Evolutionary conservation across 768 basidiomycete genomes (phyloP), one percentile per base, ranked within the genome.

Genomic region (Phaeotremella skinneri): DNA sequence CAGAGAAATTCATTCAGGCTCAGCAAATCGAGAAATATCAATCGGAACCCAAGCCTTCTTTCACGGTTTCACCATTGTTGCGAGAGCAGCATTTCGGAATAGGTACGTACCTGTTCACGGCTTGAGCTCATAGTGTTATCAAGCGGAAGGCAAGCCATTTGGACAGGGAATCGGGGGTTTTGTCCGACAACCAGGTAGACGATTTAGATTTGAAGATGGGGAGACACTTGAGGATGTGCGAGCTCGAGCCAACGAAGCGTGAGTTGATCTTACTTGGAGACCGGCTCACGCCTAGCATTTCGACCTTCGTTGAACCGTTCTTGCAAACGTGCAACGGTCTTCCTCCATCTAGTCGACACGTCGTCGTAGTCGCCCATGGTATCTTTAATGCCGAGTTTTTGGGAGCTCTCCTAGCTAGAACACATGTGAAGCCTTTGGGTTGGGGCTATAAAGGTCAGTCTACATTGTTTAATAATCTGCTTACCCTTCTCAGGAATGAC

Each of bases 61-160:
- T 79, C 41, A 76, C 74, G 4, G 57, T 70, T 20, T 69, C 72
- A 0, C 56, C 63, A 0, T 50, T 79, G n/a, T 59, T 81, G 3
- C 68, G 78, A 13, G 80, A 81, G 59, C 80, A 81, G 62, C 70
- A 78, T 64, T 81, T 79, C 37, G 80, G 80, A 6, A 69, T 70
- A 55, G 79, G 78, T 51, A 72, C 72, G 67, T 75, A 62, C 49
- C 45, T 26, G 51, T 48, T 43, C 47, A 42, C 14, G 25, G 2
- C 34, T 5, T 3, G 21, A 64, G 59, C 63, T 27, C 61, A 68
- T 23, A 13, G 42, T 41, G 34, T 16, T 49, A 7, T 29, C 9
- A 55, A 59, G 62, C 58, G 32, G 62, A 63, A 31, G 49, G 54
- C 25, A 66, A 73, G 41, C 64, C 71, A 14, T 73, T 63, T 29